Percentiles rank a stretch among this genome's conserved stretches.
phyloP scores from a whole-genome alignment of 2,329 filamentous ascomycete species.

The Trichoderma sp. region DNA sequence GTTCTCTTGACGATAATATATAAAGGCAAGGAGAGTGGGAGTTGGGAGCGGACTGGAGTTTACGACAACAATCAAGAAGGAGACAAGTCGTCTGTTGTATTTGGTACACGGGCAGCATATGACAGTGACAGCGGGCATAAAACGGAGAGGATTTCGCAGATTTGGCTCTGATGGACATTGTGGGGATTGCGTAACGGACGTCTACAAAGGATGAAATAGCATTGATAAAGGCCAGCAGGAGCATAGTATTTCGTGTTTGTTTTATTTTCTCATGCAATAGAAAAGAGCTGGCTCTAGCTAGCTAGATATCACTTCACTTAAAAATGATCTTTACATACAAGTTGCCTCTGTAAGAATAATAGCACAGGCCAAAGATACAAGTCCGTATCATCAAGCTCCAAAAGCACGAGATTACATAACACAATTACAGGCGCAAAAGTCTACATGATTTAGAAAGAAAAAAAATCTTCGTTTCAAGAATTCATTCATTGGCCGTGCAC shows the following conservation, averaged over 20 bases:
- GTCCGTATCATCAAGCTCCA: not conserved
- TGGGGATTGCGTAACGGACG: not conserved
- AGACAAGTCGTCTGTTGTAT: not conserved
- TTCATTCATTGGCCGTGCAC: constrained; percentile 26
- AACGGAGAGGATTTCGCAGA: not conserved
- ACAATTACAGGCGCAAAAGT: not conserved
- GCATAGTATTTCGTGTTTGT: constrained; percentile 1
- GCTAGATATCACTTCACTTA: not conserved
- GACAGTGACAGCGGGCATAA: not conserved
- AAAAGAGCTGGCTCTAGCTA: not conserved
- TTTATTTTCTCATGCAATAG: not conserved
- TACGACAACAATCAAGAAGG: not conserved
- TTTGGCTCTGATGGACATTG: not conserved
- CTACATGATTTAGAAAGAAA: not conserved
- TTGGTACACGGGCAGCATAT: not conserved
- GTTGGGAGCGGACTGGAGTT: not conserved
- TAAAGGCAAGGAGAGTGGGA: not conserved
- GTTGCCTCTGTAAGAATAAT: not conserved
- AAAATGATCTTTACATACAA: too few species aligned
- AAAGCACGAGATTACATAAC: not conserved
- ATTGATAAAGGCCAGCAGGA: not conserved
- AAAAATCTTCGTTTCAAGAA: constrained; percentile 26
- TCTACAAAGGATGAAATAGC: not conserved
- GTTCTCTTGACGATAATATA: not conserved
- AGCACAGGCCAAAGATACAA: not conserved